A percentile compares a stretch with the other conserved stretches of the same genome.
Evolutionary conservation across 176 grass and related monocot genomes (phyloP).

Genomic region (Aegilops sharonensis): DNA sequence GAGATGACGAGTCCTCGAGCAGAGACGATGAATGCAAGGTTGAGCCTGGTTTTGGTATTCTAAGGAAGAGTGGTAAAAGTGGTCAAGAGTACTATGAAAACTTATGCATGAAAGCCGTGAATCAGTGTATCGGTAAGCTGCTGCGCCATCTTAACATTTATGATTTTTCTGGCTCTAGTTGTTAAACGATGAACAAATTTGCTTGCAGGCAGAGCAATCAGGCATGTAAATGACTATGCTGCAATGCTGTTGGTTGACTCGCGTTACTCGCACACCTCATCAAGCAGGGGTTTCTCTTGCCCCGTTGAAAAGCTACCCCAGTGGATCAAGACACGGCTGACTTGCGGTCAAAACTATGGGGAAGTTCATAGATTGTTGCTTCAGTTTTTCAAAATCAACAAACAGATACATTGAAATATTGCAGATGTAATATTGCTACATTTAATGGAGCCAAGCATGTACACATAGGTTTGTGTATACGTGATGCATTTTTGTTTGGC

Average conservation of each 20-base stretch:
- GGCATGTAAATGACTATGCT: conserved; percentile 97
- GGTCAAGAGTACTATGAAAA: conserved; percentile 96
- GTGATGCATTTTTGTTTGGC: neutral
- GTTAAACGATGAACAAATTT: conserved; percentile 16
- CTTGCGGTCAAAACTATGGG: conserved; percentile 64
- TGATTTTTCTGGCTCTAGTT: conserved; percentile 5
- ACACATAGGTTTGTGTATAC: neutral
- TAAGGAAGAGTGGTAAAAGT: conserved; percentile 63
- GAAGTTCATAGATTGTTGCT: conserved; percentile 74
- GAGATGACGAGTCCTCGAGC: conserved; percentile 11
- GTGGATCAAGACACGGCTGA: conserved; percentile 79
- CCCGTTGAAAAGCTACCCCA: conserved; percentile 78
- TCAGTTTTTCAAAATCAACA: conserved; percentile 81
- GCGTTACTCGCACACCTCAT: conserved; percentile 51
- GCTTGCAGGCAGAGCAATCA: conserved; percentile 88
- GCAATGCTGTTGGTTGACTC: conserved; percentile 86
- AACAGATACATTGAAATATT: conserved; percentile 37
- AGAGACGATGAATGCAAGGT: conserved; percentile 49
- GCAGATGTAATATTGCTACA: neutral
- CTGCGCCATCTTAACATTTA: conserved; percentile 1
- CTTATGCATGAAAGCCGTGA: conserved; percentile 96
- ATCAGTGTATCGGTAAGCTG: conserved; percentile 84
- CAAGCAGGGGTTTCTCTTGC: conserved; percentile 32
- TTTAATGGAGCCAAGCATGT: neutral
- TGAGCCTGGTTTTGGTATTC: conserved; percentile 63